Percentiles rank a stretch among this genome's conserved stretches.
Conservation (phyloP, 768 basidiomycete species). For the Termitomyces sp. region DNA sequence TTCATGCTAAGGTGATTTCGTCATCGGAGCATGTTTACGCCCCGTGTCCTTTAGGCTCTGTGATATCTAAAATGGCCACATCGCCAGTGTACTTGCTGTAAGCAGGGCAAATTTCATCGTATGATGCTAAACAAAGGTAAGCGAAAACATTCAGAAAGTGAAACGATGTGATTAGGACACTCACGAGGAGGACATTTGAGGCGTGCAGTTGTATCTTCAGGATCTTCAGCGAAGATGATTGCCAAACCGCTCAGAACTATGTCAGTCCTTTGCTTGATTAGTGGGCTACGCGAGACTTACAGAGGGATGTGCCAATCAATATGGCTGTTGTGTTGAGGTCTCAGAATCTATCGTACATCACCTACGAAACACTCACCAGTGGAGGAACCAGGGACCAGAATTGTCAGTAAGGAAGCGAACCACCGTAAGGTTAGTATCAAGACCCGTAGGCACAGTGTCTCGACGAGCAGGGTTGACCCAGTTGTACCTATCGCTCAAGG, state of each 20-base stretch:
- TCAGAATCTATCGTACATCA: neutral
- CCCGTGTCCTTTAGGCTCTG: neutral
- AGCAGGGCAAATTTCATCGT: neutral
- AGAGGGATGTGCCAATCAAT: slow-evolving; percentile 8
- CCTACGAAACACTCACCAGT: neutral
- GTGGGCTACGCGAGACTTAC: neutral
- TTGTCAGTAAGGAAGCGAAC: slow-evolving; percentile 5
- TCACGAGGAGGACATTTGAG: slow-evolving; percentile 1
- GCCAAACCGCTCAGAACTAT: slow-evolving; percentile 17
- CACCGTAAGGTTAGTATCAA: neutral
- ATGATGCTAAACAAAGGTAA: neutral
- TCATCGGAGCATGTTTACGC: neutral
- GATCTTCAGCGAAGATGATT: slow-evolving; percentile 28
- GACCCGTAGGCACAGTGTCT: neutral
- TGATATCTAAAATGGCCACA: neutral
- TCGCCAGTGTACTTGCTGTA: neutral
- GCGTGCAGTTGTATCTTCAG: neutral
- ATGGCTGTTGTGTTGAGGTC: neutral
- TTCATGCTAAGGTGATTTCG: too few relatives aligned
- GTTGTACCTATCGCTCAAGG: slow-evolving; percentile 1
- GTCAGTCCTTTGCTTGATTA: neutral
- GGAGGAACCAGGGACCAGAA: slow-evolving; percentile 3
- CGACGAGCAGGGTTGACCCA: slow-evolving; percentile 3
- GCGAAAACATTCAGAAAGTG: neutral
- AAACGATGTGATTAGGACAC: neutral